These are phyloP conservation scores for Cicer yamashitae DNA, from an alignment of 306 rosid species.

Conservation along the genomic window DNA sequence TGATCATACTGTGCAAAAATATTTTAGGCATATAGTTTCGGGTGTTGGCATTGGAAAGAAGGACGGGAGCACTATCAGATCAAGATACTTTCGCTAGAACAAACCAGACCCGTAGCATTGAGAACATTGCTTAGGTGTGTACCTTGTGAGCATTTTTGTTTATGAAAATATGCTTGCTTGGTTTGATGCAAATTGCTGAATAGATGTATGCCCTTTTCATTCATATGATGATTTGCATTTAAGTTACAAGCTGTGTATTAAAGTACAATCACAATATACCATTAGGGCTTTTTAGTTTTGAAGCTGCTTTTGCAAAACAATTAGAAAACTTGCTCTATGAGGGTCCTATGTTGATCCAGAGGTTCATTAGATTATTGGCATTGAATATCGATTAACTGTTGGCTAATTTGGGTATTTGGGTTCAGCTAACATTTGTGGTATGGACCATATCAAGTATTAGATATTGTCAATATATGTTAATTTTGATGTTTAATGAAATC, in stretches of 20 bases:
- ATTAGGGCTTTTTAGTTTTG: conserved; percentile 5
- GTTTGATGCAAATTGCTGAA: conserved; percentile 2
- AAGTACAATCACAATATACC: not conserved
- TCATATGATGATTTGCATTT: conserved; percentile 11
- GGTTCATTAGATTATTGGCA: not conserved
- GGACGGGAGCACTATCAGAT: conserved; percentile 35
- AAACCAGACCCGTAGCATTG: conserved; percentile 27
- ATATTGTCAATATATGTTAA: not conserved
- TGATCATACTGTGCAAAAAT: conserved; percentile 18
- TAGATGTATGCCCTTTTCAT: conserved; percentile 8
- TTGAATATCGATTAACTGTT: not conserved
- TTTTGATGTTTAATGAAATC: not conserved
- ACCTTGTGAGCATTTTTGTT: not conserved
- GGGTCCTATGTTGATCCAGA: not conserved
- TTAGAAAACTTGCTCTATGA: conserved; percentile 7
- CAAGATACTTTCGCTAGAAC: conserved; percentile 44
- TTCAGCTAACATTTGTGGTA: not conserved
- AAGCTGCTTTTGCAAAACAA: conserved; percentile 29
- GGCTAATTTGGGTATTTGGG: not conserved
- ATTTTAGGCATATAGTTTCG: conserved; percentile 47
- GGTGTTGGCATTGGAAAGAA: conserved; percentile 36
- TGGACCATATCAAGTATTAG: conserved; percentile 14
- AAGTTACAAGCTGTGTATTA: conserved; percentile 4
- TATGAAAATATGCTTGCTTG: conserved; percentile 36
- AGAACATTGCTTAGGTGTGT: not conserved